A percentile compares a stretch with the other conserved stretches of the same genome.
Conservation (phyloP, 306 rosid genomes). For the Gillenia trifoliata region DNA sequence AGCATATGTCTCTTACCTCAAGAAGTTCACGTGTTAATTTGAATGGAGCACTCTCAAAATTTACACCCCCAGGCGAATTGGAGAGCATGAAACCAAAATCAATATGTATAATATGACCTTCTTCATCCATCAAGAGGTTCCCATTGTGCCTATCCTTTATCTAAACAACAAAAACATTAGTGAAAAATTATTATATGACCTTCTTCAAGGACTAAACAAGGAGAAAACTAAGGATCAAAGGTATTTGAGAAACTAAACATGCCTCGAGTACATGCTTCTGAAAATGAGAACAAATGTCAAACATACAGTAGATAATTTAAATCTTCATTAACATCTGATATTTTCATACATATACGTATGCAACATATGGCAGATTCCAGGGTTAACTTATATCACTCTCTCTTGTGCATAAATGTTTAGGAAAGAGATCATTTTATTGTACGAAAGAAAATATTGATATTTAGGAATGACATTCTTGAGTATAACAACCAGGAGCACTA, state of each 20-base stretch:
- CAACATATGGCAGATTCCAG: background rate
- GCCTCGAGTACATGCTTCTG: background rate
- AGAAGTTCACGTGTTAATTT: conserved; percentile 92
- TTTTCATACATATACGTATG: background rate
- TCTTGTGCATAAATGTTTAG: background rate
- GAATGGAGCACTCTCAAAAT: conserved; percentile 99
- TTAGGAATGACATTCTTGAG: background rate
- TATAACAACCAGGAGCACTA: background rate
- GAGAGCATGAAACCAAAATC: conserved; percentile 99
- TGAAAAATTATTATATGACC: conserved; percentile 19
- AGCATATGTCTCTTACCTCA: conserved; percentile 48
- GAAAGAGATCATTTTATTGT: background rate
- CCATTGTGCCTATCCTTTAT: conserved; percentile 97
- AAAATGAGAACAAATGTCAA: background rate
- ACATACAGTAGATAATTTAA: background rate
- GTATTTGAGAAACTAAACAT: background rate
- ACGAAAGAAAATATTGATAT: background rate
- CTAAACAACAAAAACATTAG: conserved; percentile 31
- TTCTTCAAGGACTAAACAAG: background rate
- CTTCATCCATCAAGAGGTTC: conserved; percentile 92
- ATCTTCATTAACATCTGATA: background rate
- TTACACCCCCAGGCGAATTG: conserved; percentile 98
- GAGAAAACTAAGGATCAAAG: background rate
- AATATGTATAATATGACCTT: conserved; percentile 96
- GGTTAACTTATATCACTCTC: background rate